These are phyloP conservation scores for Penicillium palitans DNA, from an alignment of 2,329 filamentous ascomycete species.

Conservation along the genomic window DNA sequence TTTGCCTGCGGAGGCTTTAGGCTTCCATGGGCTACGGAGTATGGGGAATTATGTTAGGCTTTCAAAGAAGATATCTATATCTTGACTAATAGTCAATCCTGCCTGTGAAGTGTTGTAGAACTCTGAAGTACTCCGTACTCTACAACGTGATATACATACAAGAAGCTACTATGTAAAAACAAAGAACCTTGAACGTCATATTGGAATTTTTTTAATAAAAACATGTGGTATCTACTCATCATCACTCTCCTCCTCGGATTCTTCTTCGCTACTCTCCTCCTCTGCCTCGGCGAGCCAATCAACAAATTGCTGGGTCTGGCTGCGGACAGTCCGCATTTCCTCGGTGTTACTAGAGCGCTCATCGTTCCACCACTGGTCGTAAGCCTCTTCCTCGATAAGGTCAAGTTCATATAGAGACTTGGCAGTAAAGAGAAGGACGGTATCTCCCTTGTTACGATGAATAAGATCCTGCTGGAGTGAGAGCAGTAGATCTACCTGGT, in stretches of 20 bases:
- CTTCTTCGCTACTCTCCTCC: conserved; percentile 67
- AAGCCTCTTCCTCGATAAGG: conserved; percentile 83
- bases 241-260: conserved; percentile 50
- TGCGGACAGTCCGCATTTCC: conserved; percentile 68
- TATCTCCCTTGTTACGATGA: conserved; percentile 62
- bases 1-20: neutral
- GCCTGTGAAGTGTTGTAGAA: neutral
- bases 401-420: conserved; percentile 86
- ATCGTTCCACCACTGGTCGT: conserved; percentile 86
- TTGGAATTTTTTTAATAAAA: conserved; percentile 2
- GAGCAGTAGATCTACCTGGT: conserved; percentile 83
- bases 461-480: conserved; percentile 78
- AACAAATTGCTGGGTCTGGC: conserved; percentile 74
- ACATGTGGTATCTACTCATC: conserved; percentile 32
- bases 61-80: neutral
- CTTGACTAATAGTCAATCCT: neutral
- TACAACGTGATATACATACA: neutral
- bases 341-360: conserved; percentile 66
- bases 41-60: neutral
- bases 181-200: neutral
- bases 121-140: too few species aligned
- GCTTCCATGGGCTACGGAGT: neutral
- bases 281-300: conserved; percentile 80
- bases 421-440: conserved; percentile 72
- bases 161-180: neutral